phyloP scores from a whole-genome alignment of 371 early-diverging fungal species.

The Catenaria anguillulae region DNA sequence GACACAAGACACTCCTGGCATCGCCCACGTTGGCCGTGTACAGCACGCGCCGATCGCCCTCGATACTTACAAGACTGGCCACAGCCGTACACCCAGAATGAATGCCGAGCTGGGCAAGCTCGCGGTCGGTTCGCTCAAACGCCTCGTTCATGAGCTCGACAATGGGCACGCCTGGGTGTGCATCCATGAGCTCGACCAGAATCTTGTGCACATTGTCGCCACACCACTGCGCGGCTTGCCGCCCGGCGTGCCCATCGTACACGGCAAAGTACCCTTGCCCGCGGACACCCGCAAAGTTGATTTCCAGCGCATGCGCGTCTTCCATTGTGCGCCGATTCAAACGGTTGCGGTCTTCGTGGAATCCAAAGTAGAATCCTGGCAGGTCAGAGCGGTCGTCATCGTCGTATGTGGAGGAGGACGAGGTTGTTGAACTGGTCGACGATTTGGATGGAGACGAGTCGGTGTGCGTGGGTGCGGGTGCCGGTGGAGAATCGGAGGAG shows the following conservation, averaged over 20 bases:
- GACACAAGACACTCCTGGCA: conserved; percentile 81
- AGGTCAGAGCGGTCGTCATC: no score
- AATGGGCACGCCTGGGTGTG: conserved; percentile 34
- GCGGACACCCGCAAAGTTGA: conserved; percentile 58
- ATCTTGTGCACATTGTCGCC: conserved; percentile 76
- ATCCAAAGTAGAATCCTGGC: not conserved
- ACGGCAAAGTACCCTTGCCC: conserved; percentile 88
- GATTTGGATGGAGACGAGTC: no score
- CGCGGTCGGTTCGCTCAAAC: conserved; percentile 66
- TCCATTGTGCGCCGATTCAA: conserved; percentile 91
- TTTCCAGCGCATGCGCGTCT: conserved; percentile 74
- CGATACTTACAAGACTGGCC: conserved; percentile 54
- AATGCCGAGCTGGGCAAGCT: conserved; percentile 42
- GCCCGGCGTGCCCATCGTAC: conserved; percentile 97
- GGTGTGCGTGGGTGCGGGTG: no score
- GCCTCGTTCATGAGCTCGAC: conserved; percentile 69
- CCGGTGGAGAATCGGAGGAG: no score
- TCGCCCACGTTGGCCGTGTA: conserved; percentile 94
- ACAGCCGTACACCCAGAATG: conserved; percentile 88
- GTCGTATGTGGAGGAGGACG: no score
- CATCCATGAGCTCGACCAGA: conserved; percentile 16
- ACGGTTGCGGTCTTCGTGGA: conserved; percentile 65
- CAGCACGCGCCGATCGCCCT: conserved; percentile 49
- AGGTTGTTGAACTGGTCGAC: no score
- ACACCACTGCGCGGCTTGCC: conserved; percentile 90